phyloP scores from a whole-genome alignment of 2,329 filamentous ascomycete genomes.

The Microsporum audouinii region DNA sequence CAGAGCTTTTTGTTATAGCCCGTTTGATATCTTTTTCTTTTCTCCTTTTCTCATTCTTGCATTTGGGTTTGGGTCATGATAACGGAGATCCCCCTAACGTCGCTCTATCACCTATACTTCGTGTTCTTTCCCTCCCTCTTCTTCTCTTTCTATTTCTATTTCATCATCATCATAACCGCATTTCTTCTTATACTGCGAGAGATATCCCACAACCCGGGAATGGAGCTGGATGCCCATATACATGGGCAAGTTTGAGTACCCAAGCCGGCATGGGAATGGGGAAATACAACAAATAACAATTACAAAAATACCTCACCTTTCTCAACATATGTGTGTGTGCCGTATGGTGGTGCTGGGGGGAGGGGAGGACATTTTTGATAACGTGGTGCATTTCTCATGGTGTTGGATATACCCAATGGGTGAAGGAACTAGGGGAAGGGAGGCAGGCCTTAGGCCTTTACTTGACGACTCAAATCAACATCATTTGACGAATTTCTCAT shows the following conservation, averaged over 20 bases:
- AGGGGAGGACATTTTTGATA: constrained; percentile 1
- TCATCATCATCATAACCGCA: neutral
- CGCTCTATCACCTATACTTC: neutral
- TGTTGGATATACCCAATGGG: constrained; percentile 31
- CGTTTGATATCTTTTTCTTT: neutral
- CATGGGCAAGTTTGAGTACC: neutral
- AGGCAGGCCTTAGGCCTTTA: constrained; percentile 4
- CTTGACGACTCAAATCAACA: constrained; percentile 4
- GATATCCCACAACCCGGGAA: neutral
- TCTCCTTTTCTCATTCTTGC: neutral
- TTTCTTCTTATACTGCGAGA: neutral
- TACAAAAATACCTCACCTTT: neutral
- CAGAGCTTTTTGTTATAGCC: neutral
- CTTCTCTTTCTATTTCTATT: neutral
- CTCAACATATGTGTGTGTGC: neutral
- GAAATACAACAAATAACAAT: neutral
- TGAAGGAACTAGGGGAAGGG: constrained; percentile 9
- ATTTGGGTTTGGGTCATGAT: constrained; percentile 3
- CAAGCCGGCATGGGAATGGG: neutral
- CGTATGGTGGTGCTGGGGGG: neutral
- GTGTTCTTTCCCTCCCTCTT: neutral
- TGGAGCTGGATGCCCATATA: neutral
- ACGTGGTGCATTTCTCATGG: constrained; percentile 29
- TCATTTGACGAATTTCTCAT: constrained; percentile 4
- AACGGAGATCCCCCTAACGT: neutral